Percentiles rank a stretch among this genome's conserved stretches.
Conservation (phyloP, 1,284 basidiomycete species). For the Caloboletus firmus region DNA sequence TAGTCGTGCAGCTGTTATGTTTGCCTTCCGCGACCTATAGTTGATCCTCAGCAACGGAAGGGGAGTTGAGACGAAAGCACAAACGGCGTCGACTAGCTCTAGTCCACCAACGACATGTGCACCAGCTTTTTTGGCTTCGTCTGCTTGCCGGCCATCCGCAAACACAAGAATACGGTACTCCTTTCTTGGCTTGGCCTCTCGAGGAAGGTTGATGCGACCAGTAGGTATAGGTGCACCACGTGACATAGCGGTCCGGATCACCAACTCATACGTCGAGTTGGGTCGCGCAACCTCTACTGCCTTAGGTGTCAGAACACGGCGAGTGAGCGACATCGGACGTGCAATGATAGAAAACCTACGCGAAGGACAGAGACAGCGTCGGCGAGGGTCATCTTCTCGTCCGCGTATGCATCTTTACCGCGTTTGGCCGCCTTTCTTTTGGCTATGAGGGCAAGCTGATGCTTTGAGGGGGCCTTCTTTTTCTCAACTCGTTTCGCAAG, state of each 20-base stretch:
- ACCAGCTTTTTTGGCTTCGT: slow-evolving; percentile 78
- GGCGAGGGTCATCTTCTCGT: slow-evolving; percentile 60
- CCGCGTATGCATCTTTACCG: slow-evolving; percentile 48
- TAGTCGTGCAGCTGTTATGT: slow-evolving; percentile 70
- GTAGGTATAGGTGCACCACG: slow-evolving; percentile 78
- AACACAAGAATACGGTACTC: slow-evolving; percentile 85
- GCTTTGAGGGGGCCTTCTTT: slow-evolving; percentile 61
- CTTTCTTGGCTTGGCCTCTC: slow-evolving; percentile 70
- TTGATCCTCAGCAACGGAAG: slow-evolving; percentile 7
- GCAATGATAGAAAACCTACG: slow-evolving; percentile 43
- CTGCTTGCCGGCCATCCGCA: slow-evolving; percentile 74
- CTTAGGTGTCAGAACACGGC: slow-evolving; percentile 38
- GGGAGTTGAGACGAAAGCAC: slow-evolving; percentile 31
- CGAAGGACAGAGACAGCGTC: slow-evolving; percentile 69
- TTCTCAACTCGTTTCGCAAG: slow-evolving; percentile 49
- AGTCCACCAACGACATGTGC: slow-evolving; percentile 85
- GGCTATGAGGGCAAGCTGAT: slow-evolving; percentile 55
- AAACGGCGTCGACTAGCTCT: slow-evolving; percentile 78
- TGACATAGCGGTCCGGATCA: slow-evolving; percentile 74
- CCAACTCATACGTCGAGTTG: slow-evolving; percentile 75
- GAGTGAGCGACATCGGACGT: slow-evolving; percentile 3
- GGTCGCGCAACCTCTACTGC: slow-evolving; percentile 79
- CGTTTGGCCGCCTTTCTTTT: slow-evolving; percentile 37
- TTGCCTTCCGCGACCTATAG: slow-evolving; percentile 63
- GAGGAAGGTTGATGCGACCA: slow-evolving; percentile 69